These are phyloP conservation scores for Acephala macrosclerotiorum DNA, from an alignment of 2,329 filamentous ascomycete species.

Conservation along the genomic window DNA sequence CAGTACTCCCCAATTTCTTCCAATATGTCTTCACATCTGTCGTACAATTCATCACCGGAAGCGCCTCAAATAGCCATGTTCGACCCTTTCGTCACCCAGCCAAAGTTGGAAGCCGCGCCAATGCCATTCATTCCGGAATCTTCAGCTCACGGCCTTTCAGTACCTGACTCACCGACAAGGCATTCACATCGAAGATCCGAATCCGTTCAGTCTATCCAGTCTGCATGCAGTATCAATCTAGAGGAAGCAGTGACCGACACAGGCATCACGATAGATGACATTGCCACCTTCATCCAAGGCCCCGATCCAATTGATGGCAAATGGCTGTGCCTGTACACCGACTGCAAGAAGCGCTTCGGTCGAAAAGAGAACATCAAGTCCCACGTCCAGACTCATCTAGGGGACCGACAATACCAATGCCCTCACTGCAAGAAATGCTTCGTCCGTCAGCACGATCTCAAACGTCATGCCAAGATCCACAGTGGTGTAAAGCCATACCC, in stretches of 20 bases:
- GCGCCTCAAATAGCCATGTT: slow-evolving; percentile 56
- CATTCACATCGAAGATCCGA: slow-evolving; percentile 62
- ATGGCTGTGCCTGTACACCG: slow-evolving; percentile 78
- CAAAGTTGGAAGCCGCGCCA: slow-evolving; percentile 46
- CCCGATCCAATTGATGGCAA: slow-evolving; percentile 78
- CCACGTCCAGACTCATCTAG: slow-evolving; percentile 96
- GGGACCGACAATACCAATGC: slow-evolving; percentile 94
- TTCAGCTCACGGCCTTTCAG: slow-evolving; percentile 27
- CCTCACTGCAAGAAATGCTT: slow-evolving; percentile 95
- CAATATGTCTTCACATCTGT: slow-evolving; percentile 54
- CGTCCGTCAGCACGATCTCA: slow-evolving; percentile 95
- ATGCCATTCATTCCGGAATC: slow-evolving; percentile 32
- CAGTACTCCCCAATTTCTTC: slow-evolving; percentile 40
- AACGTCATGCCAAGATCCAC: slow-evolving; percentile 97
- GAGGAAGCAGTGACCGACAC: slow-evolving; percentile 76
- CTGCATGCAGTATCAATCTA: slow-evolving; percentile 62
- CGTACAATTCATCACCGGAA: slow-evolving; percentile 60
- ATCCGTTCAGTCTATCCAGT: slow-evolving; percentile 49
- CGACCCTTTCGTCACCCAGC: slow-evolving; percentile 53
- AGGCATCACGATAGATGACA: slow-evolving; percentile 87
- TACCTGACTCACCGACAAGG: slow-evolving; percentile 28
- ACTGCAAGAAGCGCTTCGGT: slow-evolving; percentile 90
- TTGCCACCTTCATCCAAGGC: slow-evolving; percentile 75
- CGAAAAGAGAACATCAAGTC: slow-evolving; percentile 99
- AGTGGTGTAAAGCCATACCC: slow-evolving; percentile 95